Base-by-base conservation (phyloP, 2,329 filamentous ascomycete genomes). In the Colletotrichum aenigma region DNA sequence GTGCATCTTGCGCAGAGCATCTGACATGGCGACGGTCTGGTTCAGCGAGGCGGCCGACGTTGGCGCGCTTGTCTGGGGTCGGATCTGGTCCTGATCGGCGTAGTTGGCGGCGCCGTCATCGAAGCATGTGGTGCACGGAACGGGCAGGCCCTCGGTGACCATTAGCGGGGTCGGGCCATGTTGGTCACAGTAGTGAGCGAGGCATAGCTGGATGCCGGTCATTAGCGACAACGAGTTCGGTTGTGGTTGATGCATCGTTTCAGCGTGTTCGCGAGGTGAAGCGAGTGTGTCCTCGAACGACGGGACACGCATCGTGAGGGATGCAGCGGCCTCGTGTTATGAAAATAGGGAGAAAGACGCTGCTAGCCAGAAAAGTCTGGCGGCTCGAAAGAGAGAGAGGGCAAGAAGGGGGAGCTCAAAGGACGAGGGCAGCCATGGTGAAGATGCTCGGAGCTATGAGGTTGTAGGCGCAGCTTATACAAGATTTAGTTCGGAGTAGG, bases 131-230 rank as follows among this genome's bases (percentile, higher is more conserved):
- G 86, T 86, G 80, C 92, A 94, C 64, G 90, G 87, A 15, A 91
- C 89, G 3, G 91, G 90, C 16, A 93, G 84, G 65, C 91, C 92
- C 82, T 94, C 92, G 43, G 92, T 94, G 80, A 93, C 92, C 90
- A 94, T 93, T 74, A 94, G 84, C 66, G 92, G 92, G 62, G 92
- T 94, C 65, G 92, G 92, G 77, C 92, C 92, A 84, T 94, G 92
- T 77, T 91, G 88, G 83, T 94, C 92, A 87, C 92, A 94, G 82
- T 93, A 94, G 83, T 94, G 92, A 80, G 92, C 92, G 79, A 94
- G 88, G 82, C 91, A 93, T 81, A 94, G 86, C 92, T 94, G 89
- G 74, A 91, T 62, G 60, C 74, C 74, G 32, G 78, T 77, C 67
- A 77, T 78, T 78, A 78, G 75, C 66, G 74, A 74, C 69, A 66